Conservation (phyloP, 2,329 filamentous ascomycete species). For the Penicillium sclerotigenum region DNA sequence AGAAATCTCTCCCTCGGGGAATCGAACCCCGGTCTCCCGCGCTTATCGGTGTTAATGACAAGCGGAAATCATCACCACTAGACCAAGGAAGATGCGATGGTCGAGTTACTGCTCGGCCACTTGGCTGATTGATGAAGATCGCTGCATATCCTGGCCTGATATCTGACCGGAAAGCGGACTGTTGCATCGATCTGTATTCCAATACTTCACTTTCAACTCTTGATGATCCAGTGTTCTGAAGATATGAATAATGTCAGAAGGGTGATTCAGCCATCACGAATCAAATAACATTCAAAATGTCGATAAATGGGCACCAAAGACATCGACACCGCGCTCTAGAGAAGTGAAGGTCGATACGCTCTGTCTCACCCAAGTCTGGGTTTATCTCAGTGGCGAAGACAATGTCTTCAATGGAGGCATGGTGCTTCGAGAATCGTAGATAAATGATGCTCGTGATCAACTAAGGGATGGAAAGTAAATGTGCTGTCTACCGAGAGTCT, state of each 20-base stretch:
- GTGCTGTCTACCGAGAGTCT: background rate
- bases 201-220: background rate
- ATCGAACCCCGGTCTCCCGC: conserved; percentile 38
- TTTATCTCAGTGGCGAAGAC: background rate
- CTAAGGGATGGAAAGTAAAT: background rate
- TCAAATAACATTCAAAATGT: background rate
- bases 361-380: background rate
- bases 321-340: background rate
- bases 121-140: conserved; percentile 19
- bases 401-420: background rate
- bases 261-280: background rate
- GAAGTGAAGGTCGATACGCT: background rate
- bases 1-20: conserved; percentile 31
- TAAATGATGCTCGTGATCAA: background rate
- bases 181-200: background rate
- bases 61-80: conserved; percentile 33
- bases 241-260: background rate
- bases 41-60: conserved; percentile 28
- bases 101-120: conserved; percentile 25
- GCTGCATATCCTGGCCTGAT: background rate
- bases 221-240: background rate
- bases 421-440: background rate
- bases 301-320: background rate
- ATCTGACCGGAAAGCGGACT: fast-evolving
- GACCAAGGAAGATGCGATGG: conserved; percentile 26